These are phyloP conservation scores for Yamadazyma triangularis DNA, from an alignment of 1,139 yeast species.

Conservation along the genomic window DNA sequence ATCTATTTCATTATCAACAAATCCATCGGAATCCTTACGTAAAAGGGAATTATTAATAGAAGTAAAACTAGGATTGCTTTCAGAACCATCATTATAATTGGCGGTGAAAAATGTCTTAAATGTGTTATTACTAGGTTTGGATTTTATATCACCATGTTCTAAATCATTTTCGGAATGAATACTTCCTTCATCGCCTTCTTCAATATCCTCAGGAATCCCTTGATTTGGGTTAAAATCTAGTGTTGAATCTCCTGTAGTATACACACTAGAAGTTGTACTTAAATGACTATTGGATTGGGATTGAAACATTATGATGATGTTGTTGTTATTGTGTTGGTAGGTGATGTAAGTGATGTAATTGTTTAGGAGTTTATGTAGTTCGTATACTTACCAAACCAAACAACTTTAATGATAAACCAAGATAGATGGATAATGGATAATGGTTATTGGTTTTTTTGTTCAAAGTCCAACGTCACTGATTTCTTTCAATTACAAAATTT, in stretches of 20 bases:
- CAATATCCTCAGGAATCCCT: constrained; percentile 3
- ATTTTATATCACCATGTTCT: constrained; percentile 1
- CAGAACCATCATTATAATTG: background rate
- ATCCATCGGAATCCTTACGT: constrained; percentile 13
- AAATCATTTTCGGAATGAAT: constrained; percentile 1
- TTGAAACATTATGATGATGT: no score
- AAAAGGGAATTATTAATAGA: constrained; percentile 32
- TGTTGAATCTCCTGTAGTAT: constrained; percentile 7
- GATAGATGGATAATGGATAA: no score
- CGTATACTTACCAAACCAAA: no score
- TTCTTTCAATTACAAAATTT: no score
- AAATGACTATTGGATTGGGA: no score
- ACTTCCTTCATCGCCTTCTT: constrained; percentile 5
- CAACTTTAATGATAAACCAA: no score
- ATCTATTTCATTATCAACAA: constrained; percentile 4
- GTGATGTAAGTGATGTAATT: no score
- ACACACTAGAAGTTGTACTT: constrained; percentile 12
- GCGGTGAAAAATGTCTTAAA: background rate
- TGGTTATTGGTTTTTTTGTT: no score
- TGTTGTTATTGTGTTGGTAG: no score
- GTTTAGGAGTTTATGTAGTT: no score
- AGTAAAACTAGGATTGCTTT: constrained; percentile 25
- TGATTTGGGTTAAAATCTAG: constrained; percentile 1
- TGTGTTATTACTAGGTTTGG: background rate
- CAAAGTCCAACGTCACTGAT: no score